Conservation (phyloP, 164 flowering plant genomes). For the Piper betle region DNA sequence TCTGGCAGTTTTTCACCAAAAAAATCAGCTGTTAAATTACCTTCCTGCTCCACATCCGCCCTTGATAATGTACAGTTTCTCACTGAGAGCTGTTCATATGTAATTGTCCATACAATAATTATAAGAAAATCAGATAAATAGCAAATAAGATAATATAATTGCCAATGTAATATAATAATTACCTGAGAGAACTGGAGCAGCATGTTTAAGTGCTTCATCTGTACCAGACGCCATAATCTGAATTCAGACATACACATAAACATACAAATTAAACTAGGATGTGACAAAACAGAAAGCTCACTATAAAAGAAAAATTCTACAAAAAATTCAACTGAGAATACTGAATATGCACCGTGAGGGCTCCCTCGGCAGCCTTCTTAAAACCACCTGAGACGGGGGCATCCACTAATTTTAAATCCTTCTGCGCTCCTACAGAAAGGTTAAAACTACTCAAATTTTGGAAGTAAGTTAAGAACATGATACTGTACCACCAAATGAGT, state of each 20-base stretch:
- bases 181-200: constrained; percentile 87
- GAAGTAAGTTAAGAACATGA: background rate
- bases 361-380: constrained; percentile 64
- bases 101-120: constrained; percentile 2
- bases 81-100: constrained; percentile 62
- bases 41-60: constrained; percentile 99
- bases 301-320: background rate
- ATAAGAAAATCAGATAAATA: background rate
- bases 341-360: constrained; percentile 58
- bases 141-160: background rate
- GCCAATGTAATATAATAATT: constrained; percentile 4
- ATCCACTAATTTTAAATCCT: constrained; percentile 81
- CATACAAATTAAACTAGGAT: background rate
- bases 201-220: constrained; percentile 61
- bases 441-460: background rate
- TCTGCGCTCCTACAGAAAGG: constrained; percentile 36
- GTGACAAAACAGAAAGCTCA: background rate
- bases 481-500: background rate
- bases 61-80: constrained; percentile 79
- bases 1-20: background rate
- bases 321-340: background rate
- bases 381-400: constrained; percentile 99
- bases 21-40: constrained; percentile 22
- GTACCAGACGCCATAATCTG: constrained; percentile 94
- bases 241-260: background rate